These are phyloP conservation scores for Suillus brevipes DNA, from an alignment of 768 basidiomycete species.

Conservation along the genomic window DNA sequence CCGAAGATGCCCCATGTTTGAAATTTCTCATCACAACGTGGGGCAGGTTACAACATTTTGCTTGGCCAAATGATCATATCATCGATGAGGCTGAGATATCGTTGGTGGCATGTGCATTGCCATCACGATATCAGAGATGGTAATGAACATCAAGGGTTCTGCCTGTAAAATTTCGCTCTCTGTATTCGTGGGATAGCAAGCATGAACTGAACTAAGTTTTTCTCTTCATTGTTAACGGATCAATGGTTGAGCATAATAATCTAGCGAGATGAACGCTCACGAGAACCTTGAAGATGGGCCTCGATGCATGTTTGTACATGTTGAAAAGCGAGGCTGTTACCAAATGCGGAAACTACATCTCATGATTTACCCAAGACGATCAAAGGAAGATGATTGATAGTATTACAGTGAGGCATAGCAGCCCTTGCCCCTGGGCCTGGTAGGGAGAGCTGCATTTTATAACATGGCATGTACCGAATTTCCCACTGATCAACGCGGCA, in stretches of 20 bases:
- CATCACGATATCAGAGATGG: neutral
- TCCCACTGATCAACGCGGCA: neutral
- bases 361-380: neutral
- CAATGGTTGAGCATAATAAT: conserved; percentile 1
- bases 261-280: neutral
- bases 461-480: neutral
- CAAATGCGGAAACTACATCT: neutral
- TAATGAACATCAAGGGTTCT: neutral
- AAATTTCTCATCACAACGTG: neutral
- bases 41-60: neutral
- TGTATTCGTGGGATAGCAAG: neutral
- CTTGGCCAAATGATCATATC: neutral
- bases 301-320: conserved; percentile 1
- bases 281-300: neutral
- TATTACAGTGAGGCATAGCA: neutral
- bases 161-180: neutral
- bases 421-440: neutral
- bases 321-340: neutral
- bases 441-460: neutral
- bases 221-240: neutral
- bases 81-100: neutral
- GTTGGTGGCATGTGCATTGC: neutral
- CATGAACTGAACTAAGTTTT: neutral
- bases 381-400: neutral
- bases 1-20: neutral